Percentiles rank a stretch among this genome's conserved stretches.
Evolutionary conservation across 352 stramenopile genomes (phyloP).

Genomic region (Thraustochytrium striatum): DNA sequence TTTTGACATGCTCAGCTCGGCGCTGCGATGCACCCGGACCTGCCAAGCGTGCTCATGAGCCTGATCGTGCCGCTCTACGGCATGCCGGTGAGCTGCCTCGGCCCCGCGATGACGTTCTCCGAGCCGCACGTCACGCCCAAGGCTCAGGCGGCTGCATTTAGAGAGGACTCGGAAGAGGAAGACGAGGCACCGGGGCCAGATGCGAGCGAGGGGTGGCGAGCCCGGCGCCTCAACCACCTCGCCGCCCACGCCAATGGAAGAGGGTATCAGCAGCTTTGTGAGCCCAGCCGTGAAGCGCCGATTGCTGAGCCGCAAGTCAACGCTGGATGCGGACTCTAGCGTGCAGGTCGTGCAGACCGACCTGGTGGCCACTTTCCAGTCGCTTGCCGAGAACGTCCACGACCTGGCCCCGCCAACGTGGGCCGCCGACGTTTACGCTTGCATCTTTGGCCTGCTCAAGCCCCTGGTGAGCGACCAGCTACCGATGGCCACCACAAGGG

Average conservation of each 20-base stretch:
- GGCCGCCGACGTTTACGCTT: slow-evolving; percentile 5
- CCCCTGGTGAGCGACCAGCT: no score
- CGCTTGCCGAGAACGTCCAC: neutral
- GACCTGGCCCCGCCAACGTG: neutral
- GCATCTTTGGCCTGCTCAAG: neutral
- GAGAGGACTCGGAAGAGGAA: neutral
- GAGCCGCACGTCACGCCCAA: neutral
- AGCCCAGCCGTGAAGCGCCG: slow-evolving; percentile 22
- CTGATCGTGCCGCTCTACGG: slow-evolving; percentile 9
- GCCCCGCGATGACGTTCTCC: neutral
- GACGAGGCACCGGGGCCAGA: neutral
- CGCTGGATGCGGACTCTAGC: neutral
- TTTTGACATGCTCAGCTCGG: slow-evolving; percentile 22
- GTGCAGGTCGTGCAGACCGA: neutral
- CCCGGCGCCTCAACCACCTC: neutral
- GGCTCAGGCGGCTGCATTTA: neutral
- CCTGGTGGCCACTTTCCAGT: slow-evolving; percentile 1
- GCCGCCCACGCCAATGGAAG: neutral
- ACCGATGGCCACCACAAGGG: no score
- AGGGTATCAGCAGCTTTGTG: slow-evolving; percentile 32
- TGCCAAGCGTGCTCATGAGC: neutral
- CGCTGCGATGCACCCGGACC: neutral
- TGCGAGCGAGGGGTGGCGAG: neutral
- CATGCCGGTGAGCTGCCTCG: neutral
- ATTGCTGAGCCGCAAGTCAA: slow-evolving; percentile 31